Conservation (phyloP, 148 eudicot species). For the Hydrangea macrophylla region DNA sequence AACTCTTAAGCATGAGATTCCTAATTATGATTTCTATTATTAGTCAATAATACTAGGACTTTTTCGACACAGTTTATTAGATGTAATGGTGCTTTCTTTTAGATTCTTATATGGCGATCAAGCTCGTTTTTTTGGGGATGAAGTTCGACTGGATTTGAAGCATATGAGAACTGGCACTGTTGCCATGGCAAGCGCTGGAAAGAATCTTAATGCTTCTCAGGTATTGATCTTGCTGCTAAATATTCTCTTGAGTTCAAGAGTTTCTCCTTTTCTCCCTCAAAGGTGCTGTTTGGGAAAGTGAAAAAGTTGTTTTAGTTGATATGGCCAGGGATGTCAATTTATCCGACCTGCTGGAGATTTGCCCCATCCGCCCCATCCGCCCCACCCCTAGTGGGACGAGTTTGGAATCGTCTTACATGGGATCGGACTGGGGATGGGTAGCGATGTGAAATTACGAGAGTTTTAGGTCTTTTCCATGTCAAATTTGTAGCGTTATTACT, state of each 20-base stretch:
- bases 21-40: not conserved
- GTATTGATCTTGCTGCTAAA: conserved; percentile 23
- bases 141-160: conserved; percentile 72
- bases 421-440: no score
- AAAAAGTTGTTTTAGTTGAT: no score
- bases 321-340: no score
- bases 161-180: conserved; percentile 84
- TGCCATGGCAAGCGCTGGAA: conserved; percentile 97
- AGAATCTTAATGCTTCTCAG: conserved; percentile 93
- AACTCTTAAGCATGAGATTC: not conserved
- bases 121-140: conserved; percentile 91
- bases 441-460: no score
- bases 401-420: no score
- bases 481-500: no score
- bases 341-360: no score
- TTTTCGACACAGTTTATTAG: not conserved
- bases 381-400: no score
- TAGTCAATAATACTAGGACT: not conserved
- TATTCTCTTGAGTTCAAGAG: not conserved
- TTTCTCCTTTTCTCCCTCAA: not conserved
- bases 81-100: conserved; percentile 13
- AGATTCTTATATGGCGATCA: conserved; percentile 88
- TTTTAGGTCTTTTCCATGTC: no score
- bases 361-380: no score
- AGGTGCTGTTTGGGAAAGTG: not conserved